Conservation (phyloP, 129 eudicot species). For the Lactuca saligna region DNA sequence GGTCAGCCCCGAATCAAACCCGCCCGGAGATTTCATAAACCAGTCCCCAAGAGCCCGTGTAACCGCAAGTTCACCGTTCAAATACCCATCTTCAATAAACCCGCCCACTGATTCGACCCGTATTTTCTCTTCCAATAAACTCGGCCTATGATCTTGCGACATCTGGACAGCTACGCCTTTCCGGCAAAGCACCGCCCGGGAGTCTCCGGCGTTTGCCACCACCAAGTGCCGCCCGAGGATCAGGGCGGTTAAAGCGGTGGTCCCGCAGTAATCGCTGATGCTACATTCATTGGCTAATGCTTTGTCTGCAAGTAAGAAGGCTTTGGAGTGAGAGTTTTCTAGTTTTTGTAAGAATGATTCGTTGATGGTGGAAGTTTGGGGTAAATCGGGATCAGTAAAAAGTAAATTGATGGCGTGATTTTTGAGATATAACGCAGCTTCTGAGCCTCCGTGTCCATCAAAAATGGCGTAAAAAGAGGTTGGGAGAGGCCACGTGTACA, state of each 20-base stretch:
- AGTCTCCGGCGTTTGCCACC: conserved; percentile 84
- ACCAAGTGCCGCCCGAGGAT: conserved; percentile 62
- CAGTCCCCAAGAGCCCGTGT: conserved; percentile 90
- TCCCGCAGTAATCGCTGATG: conserved; percentile 59
- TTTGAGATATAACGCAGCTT: conserved; percentile 70
- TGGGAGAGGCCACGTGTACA: conserved; percentile 52
- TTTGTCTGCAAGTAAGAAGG: conserved; percentile 61
- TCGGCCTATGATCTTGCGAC: conserved; percentile 68
- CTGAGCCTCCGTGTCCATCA: conserved; percentile 87
- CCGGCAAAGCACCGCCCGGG: conserved; percentile 78
- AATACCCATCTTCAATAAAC: conserved; percentile 50
- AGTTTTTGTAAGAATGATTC: conserved; percentile 50
- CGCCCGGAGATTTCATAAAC: conserved; percentile 61
- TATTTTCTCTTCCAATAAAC: conserved; percentile 44
- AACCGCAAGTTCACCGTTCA: conserved; percentile 74
- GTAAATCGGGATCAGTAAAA: conserved; percentile 62
- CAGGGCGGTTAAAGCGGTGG: conserved; percentile 76
- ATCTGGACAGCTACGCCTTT: conserved; percentile 69
- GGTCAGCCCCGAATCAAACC: conserved; percentile 46
- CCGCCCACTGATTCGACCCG: conserved; percentile 74
- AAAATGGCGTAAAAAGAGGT: conserved; percentile 76
- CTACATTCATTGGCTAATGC: conserved; percentile 67
- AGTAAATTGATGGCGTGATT: conserved; percentile 58
- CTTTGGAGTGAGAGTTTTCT: conserved; percentile 43
- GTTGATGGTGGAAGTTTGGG: conserved; percentile 46